Conservation (phyloP, 2,329 filamentous ascomycete genomes). For the Dissoconium aciculare region DNA sequence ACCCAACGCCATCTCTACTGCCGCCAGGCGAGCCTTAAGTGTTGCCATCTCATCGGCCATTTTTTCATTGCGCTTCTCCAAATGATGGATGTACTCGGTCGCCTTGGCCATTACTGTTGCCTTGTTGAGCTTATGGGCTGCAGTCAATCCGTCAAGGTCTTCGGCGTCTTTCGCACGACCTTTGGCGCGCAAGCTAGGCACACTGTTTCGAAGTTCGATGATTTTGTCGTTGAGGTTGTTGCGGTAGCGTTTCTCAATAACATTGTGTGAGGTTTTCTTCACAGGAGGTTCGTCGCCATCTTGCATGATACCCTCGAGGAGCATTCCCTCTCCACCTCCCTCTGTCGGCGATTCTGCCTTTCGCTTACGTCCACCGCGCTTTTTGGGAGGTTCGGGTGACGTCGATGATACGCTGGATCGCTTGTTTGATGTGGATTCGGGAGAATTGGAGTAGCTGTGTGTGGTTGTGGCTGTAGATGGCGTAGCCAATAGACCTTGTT, state of each 20-base stretch:
- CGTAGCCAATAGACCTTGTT: constrained; percentile 8
- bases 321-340: constrained; percentile 14
- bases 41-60: constrained; percentile 66
- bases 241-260: constrained; percentile 94
- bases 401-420: constrained; percentile 20
- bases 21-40: constrained; percentile 57
- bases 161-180: constrained; percentile 51
- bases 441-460: constrained; percentile 19
- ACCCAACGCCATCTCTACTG: constrained; percentile 52
- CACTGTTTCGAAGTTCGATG: constrained; percentile 75
- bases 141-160: constrained; percentile 52
- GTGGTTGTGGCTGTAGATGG: constrained; percentile 11
- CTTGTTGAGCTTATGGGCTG: constrained; percentile 91
- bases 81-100: constrained; percentile 85
- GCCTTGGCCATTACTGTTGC: constrained; percentile 93
- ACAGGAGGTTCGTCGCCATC: constrained; percentile 31
- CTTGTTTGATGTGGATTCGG: constrained; percentile 16
- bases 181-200: constrained; percentile 78
- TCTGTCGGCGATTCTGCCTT: constrained; percentile 19
- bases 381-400: constrained; percentile 21
- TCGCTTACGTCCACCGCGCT: constrained; percentile 23
- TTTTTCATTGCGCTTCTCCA: constrained; percentile 78
- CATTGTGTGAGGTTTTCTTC: constrained; percentile 95
- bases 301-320: constrained; percentile 32
- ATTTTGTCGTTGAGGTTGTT: constrained; percentile 98